Percentiles rank a stretch among this genome's conserved stretches.
Conservation (phyloP, 257 asterid species). For the Lycium barbarum region DNA sequence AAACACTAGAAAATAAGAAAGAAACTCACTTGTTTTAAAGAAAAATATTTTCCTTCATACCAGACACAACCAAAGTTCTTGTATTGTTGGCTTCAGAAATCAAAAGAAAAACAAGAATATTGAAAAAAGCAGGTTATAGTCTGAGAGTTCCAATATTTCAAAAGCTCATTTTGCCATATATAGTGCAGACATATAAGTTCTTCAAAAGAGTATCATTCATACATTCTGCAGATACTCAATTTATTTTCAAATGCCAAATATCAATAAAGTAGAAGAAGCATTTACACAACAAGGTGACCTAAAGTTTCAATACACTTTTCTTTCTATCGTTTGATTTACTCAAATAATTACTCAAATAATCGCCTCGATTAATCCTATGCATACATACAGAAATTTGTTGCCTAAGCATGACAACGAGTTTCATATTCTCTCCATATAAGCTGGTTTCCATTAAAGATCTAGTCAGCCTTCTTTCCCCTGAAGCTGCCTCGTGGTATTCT, state of each 20-base stretch:
- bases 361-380: constrained; percentile 9
- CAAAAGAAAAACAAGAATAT: not conserved
- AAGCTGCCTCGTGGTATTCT: constrained; percentile 58
- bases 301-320: not conserved
- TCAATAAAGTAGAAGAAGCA: not conserved
- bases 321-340: not conserved
- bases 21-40: too few relatives aligned
- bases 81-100: too few relatives aligned
- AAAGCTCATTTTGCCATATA: not conserved
- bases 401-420: not conserved
- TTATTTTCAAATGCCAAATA: constrained; percentile 16
- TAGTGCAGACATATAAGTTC: not conserved
- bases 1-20: too few relatives aligned
- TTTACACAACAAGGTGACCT: not conserved
- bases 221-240: not conserved
- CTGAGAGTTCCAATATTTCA: not conserved
- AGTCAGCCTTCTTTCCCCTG: constrained; percentile 61
- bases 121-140: not conserved
- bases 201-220: not conserved
- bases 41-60: too few relatives aligned
- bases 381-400: not conserved
- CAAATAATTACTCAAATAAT: too few relatives aligned
- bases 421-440: not conserved
- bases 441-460: constrained; percentile 25
- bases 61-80: too few relatives aligned